phyloP scores from a whole-genome alignment of 352 stramenopile genomes.

The Pythium folliculosum region DNA sequence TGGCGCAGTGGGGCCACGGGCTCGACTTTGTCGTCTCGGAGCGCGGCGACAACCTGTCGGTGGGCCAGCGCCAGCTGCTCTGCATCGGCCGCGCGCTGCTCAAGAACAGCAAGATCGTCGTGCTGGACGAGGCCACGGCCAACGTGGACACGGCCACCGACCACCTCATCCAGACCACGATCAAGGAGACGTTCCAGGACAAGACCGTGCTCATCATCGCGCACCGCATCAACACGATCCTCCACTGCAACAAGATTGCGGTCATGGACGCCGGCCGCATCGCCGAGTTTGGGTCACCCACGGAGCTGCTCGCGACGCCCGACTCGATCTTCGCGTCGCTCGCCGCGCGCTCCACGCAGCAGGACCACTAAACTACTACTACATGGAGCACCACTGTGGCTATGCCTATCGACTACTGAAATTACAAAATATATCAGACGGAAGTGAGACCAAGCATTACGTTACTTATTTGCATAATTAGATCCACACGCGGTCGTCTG shows the following conservation, averaged over 20 bases:
- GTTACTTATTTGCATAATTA: neutral
- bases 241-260: constrained; percentile 90
- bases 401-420: neutral
- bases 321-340: constrained; percentile 74
- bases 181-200: constrained; percentile 85
- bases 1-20: constrained; percentile 39
- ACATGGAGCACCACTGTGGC: too few relatives aligned
- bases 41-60: constrained; percentile 91
- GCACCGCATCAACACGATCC: constrained; percentile 92
- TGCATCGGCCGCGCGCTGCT: constrained; percentile 95
- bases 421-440: neutral
- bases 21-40: constrained; percentile 92
- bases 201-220: constrained; percentile 94
- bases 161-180: constrained; percentile 58
- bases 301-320: constrained; percentile 63
- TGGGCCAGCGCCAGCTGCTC: constrained; percentile 95
- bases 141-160: constrained; percentile 75
- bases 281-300: constrained; percentile 89
- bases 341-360: constrained; percentile 22
- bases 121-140: constrained; percentile 96
- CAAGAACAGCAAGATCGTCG: constrained; percentile 87
- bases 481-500: constrained; percentile 23
- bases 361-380: neutral
- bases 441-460: neutral
- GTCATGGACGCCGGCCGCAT: constrained; percentile 90